Evolutionary conservation across 2,329 filamentous ascomycete species (phyloP).

Genomic region (Trichophyton schoenleinii): DNA sequence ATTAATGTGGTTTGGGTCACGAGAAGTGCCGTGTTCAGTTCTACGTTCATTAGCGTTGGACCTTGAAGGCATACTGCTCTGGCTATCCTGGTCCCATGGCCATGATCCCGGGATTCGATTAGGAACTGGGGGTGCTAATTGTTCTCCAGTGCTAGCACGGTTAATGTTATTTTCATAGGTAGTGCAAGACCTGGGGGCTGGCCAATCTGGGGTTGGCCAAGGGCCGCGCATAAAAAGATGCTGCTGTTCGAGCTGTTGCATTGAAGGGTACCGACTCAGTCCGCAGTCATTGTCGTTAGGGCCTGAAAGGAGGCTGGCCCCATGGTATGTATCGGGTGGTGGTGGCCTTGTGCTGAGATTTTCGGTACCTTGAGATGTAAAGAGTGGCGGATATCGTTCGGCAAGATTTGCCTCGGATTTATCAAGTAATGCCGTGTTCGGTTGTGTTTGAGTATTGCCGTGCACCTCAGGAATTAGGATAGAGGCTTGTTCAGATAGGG

Average conservation of each 20-base stretch:
- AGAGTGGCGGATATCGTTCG: conserved; percentile 26
- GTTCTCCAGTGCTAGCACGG: neutral
- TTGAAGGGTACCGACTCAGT: conserved; percentile 9
- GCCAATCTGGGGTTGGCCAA: neutral
- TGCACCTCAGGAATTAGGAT: neutral
- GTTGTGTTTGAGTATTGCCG: neutral
- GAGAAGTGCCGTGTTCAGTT: neutral
- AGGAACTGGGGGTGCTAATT: neutral
- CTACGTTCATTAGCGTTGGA: neutral
- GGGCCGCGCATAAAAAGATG: neutral
- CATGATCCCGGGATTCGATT: conserved; percentile 8
- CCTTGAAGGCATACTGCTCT: neutral
- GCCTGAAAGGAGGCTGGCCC: neutral
- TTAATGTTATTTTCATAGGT: neutral
- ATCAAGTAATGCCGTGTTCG: conserved; percentile 18
- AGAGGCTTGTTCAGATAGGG: neutral
- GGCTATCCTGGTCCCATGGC: conserved; percentile 6
- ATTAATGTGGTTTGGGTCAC: neutral
- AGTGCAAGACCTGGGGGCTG: neutral
- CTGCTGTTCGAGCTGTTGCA: conserved; percentile 11
- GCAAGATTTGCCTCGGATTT: conserved; percentile 22
- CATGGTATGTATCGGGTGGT: neutral
- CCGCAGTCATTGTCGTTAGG: neutral
- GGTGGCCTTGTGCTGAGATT: neutral
- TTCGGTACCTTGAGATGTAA: conserved; percentile 13